These are phyloP conservation scores for Ascoidea asiatica DNA, from an alignment of 805 yeast species.

Conservation along the genomic window DNA sequence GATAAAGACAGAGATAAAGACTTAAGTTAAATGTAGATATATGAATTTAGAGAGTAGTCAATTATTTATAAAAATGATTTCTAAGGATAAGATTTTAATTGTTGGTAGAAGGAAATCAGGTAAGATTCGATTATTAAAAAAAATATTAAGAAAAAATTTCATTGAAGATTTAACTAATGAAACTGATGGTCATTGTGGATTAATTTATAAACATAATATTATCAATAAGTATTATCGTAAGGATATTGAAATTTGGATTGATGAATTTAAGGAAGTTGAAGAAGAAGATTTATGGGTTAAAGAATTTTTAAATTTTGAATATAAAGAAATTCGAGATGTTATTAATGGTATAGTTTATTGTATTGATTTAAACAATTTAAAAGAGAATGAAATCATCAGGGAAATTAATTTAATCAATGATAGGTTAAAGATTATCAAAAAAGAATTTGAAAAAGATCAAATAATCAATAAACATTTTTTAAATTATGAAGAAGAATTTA, in stretches of 20 bases:
- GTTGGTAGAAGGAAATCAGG: background rate
- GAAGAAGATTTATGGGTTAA: constrained; percentile 14
- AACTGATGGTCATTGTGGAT: constrained; percentile 4
- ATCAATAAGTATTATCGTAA: constrained; percentile 9
- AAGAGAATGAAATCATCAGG: constrained; percentile 11
- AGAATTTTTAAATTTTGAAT: constrained; percentile 69
- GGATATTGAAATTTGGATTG: constrained; percentile 9
- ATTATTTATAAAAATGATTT: background rate
- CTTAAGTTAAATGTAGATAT: too few species aligned
- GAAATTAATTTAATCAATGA: constrained; percentile 5
- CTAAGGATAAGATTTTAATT: background rate
- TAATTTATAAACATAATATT: constrained; percentile 7
- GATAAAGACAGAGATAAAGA: too few species aligned
- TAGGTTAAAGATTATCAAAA: constrained; percentile 6
- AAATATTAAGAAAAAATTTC: too few species aligned
- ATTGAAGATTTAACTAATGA: background rate
- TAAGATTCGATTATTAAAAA: background rate
- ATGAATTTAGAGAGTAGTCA: too few species aligned
- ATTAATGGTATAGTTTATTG: constrained; percentile 61
- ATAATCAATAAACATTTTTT: background rate
- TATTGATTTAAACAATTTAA: constrained; percentile 64
- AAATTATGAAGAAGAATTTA: constrained; percentile 5
- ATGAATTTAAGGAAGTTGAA: constrained; percentile 14
- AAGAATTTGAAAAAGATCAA: background rate
- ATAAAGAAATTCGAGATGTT: constrained; percentile 48